These are phyloP conservation scores for Fomitopsis serialis DNA, from an alignment of 768 basidiomycete species.

Conservation along the genomic window DNA sequence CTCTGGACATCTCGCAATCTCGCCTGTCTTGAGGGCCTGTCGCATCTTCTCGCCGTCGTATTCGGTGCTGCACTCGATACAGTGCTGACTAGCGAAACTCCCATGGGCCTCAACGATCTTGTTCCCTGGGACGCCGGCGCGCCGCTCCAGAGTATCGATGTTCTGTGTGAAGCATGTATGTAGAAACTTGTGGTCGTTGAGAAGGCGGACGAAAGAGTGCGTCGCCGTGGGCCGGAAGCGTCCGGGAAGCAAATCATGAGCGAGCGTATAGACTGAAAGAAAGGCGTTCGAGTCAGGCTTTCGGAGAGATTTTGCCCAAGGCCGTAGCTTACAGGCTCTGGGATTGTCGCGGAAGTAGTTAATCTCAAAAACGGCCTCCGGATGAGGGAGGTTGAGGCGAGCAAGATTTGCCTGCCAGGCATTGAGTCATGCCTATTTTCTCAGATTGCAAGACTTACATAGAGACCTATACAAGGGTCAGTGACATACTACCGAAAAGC, in stretches of 20 bases:
- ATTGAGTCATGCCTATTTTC: neutral
- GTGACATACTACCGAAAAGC: constrained; percentile 12
- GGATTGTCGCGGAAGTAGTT: constrained; percentile 78
- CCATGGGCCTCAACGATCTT: constrained; percentile 95
- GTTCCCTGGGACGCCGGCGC: constrained; percentile 67
- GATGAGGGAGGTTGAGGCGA: constrained; percentile 76
- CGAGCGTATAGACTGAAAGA: constrained; percentile 77
- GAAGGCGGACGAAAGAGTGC: constrained; percentile 84
- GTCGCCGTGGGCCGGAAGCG: constrained; percentile 83
- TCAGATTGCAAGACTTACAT: constrained; percentile 6
- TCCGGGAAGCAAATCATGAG: constrained; percentile 90
- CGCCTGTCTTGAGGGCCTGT: constrained; percentile 49
- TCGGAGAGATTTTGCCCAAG: neutral
- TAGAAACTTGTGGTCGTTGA: constrained; percentile 64
- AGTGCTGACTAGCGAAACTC: constrained; percentile 84
- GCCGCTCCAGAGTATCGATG: constrained; percentile 87
- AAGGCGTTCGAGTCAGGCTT: neutral
- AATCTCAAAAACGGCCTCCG: constrained; percentile 95
- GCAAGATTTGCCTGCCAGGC: constrained; percentile 64
- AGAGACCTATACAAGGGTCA: constrained; percentile 11
- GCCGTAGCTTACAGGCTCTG: constrained; percentile 55
- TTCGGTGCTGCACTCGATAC: constrained; percentile 61
- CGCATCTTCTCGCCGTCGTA: constrained; percentile 70
- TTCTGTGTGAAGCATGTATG: constrained; percentile 86
- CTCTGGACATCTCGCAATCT: constrained; percentile 60